Base-by-base conservation (phyloP, 192 early-diverging fungal genomes). In the Entomortierella beljakovae region DNA sequence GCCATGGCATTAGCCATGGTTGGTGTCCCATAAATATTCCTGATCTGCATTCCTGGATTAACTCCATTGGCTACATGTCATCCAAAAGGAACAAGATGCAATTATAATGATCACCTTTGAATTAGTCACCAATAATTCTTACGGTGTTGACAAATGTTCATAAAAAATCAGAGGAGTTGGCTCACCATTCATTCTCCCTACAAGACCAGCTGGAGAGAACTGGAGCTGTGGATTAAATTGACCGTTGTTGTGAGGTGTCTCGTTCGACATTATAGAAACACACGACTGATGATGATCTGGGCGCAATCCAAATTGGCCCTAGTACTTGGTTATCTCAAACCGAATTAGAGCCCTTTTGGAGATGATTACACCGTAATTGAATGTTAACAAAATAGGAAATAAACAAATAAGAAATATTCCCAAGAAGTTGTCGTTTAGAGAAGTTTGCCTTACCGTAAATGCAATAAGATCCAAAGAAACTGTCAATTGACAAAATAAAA, bases 11-110 rank as follows among this genome's bases (percentile, higher is more conserved):
- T 79, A 3, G 66, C 49, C 66, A 79, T 69, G 13, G 68, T 70
- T 22, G 75, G 75, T 40, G 75, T 79, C 46, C 74, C 74, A 33
- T 79, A 79, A 61, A 79, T 79, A 46, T 70, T 79, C 68, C 75
- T 79, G 66, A 70, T 70, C 66, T 69, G 75, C 68, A 70, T 70
- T 35, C 61, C 75, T 22, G 72, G 61, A 43, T 64, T 48, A 23
- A 69, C 66, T 35, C 73, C 73, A 55, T 79, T 79, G 18, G 66
- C 75, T 76, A 67, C 8, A 34, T 31, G 22, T 18, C 26, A 55
- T 28, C 0, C n/a, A n/a, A 53, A 18, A 18, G 33, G 11, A 49
- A 56, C 46, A 57, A 18, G 20, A 52, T 22, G 28, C 23, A 53
- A 53, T 26, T 26, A 53, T 29, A 16, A 26, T 28, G 15, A 37